phyloP scores from a whole-genome alignment of 1,139 yeast species.

The Entelexis paramagnoliae region DNA sequence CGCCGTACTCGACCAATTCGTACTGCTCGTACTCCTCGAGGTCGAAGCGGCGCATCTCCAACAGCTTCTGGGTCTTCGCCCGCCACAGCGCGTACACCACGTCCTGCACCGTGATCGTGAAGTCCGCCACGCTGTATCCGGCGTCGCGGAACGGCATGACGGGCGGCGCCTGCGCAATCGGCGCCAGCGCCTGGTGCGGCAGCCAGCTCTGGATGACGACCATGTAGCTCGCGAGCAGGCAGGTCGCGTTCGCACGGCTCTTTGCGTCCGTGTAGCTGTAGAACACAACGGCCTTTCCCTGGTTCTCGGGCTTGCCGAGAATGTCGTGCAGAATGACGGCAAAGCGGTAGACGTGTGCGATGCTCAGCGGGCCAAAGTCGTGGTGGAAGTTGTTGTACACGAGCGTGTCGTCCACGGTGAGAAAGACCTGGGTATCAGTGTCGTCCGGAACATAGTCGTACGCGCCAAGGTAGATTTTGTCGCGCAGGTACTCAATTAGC shows the following conservation, averaged over 20 bases:
- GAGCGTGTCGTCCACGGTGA: conserved; percentile 83
- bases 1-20: conserved; percentile 95
- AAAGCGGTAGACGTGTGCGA: conserved; percentile 86
- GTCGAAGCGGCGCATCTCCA: conserved; percentile 79
- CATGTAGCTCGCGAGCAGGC: conserved; percentile 90
- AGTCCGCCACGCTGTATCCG: conserved; percentile 91
- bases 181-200: conserved; percentile 93
- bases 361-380: conserved; percentile 92
- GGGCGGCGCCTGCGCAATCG: conserved; percentile 82
- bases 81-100: conserved; percentile 95
- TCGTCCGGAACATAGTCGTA: conserved; percentile 71
- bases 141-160: conserved; percentile 94
- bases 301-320: conserved; percentile 71
- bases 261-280: conserved; percentile 75
- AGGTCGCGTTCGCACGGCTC: conserved; percentile 87
- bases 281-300: conserved; percentile 81
- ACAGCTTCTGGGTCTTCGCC: conserved; percentile 86
- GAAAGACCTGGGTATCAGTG: conserved; percentile 65
- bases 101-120: conserved; percentile 86
- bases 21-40: conserved; percentile 86
- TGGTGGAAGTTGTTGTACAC: conserved; percentile 89
- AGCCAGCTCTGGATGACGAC: conserved; percentile 94
- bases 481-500: conserved; percentile 35
- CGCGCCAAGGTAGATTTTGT: conserved; percentile 61
- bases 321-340: conserved; percentile 91